These are phyloP conservation scores for Dothistroma pini DNA, from an alignment of 2,329 filamentous ascomycete genomes.

Conservation along the genomic window DNA sequence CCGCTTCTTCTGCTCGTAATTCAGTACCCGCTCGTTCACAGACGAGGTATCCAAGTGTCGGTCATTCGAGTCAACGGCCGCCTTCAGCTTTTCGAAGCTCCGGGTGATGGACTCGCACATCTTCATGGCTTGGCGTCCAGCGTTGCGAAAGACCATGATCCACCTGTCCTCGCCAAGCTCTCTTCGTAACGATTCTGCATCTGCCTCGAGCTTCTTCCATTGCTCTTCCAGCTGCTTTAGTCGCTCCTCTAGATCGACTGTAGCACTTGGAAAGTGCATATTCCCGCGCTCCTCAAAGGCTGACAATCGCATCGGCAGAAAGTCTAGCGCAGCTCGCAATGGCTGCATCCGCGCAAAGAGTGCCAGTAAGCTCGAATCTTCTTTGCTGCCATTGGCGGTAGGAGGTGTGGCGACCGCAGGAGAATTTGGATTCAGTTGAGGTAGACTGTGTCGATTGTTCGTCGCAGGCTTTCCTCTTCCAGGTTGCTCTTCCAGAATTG, in stretches of 20 bases:
- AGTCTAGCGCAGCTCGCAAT: constrained; percentile 85
- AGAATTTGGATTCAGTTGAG: constrained; percentile 53
- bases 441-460: constrained; percentile 63
- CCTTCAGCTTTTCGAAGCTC: constrained; percentile 75
- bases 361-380: constrained; percentile 83
- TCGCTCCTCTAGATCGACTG: constrained; percentile 78
- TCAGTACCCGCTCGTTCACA: constrained; percentile 81
- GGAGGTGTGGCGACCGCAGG: constrained; percentile 57
- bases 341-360: constrained; percentile 96
- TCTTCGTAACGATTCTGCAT: constrained; percentile 82
- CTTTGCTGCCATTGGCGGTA: constrained; percentile 54
- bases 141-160: constrained; percentile 92
- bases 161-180: constrained; percentile 94
- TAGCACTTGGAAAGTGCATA: constrained; percentile 80
- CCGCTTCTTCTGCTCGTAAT: constrained; percentile 88
- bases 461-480: constrained; percentile 37
- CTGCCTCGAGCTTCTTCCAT: constrained; percentile 83
- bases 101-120: constrained; percentile 95
- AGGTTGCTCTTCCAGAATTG: constrained; percentile 85
- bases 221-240: constrained; percentile 71
- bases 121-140: constrained; percentile 85
- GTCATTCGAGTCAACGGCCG: constrained; percentile 70
- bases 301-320: constrained; percentile 88
- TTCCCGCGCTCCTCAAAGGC: constrained; percentile 79
- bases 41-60: constrained; percentile 67